phyloP scores from a whole-genome alignment of 768 basidiomycete species.

The Heimioporus sp. region DNA sequence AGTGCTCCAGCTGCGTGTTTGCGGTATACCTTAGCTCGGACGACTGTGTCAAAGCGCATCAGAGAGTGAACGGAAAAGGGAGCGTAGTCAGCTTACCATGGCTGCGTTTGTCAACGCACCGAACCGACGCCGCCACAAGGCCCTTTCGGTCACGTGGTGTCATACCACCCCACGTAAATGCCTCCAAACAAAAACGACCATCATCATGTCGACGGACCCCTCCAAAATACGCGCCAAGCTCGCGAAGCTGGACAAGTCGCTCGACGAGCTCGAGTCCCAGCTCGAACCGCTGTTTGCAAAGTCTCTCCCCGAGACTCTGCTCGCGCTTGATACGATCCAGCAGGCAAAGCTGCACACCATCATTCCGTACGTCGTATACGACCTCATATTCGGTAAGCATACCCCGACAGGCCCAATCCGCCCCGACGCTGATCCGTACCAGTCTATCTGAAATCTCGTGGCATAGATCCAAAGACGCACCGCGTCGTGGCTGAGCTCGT shows the following conservation, averaged over 20 bases:
- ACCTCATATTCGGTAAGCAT: constrained; percentile 79
- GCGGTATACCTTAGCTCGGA: constrained; percentile 95
- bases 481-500: constrained; percentile 64
- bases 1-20: constrained; percentile 92
- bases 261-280: constrained; percentile 65
- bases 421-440: too few species aligned
- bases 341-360: constrained; percentile 80
- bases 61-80: not conserved
- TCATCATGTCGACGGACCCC: constrained; percentile 36
- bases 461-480: constrained; percentile 78
- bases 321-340: constrained; percentile 67
- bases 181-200: not conserved
- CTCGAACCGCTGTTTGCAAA: constrained; percentile 68
- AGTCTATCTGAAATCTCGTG: constrained; percentile 83
- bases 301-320: constrained; percentile 62
- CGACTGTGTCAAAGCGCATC: constrained; percentile 46
- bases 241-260: constrained; percentile 48
- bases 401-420: too few species aligned
- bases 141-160: constrained; percentile 8
- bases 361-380: constrained; percentile 81
- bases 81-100: constrained; percentile 15
- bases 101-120: constrained; percentile 4
- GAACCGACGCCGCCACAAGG: constrained; percentile 9
- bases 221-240: constrained; percentile 41
- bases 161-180: not conserved